Base-by-base conservation (phyloP, 805 yeast species). In the Metschnikowia reukaufii region DNA sequence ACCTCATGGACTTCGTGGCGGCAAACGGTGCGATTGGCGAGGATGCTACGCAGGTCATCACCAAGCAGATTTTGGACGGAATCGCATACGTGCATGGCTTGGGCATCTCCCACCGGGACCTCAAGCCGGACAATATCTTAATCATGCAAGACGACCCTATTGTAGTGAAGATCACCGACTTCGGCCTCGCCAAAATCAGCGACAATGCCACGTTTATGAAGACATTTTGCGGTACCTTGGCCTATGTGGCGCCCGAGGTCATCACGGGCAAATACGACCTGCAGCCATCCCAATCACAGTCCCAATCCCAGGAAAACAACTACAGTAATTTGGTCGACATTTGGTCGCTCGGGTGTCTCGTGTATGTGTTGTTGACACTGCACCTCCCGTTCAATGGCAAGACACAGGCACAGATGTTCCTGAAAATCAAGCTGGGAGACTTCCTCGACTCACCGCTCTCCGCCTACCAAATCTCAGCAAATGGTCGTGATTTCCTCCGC, bases 231-330 rank as follows among this genome's bases (percentile, higher is more conserved):
- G 99, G 99, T 1, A 94, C 99, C 0, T 66, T 94, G 52, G 97
- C 98, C 1, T 94, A 94, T 60, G 86, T 94, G 41, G 99, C 99
- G 0, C 99, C 99, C 0, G 99, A 94, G 64, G 89, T 94, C 6
- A 76, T 80, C 25, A 72, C 79, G 4, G 83, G 83, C 2, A 79
- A 79, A 49, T 76, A 71, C 55, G 82, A 78, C 16, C 55, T 55
- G 54, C 59, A 71, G 36, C 56, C 52, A 16, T 43, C 55, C 17
- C 57, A 49, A 57, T 60, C 50, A 57, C 56, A 53, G 18, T 43
- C 55, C 17, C 57, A 49, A 57, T 60, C 50, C 57, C 56, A 66
- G 57, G 49, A 67, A 65, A 59, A 74, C 36, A 50, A 52, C 39
- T 94, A 94, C 61, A 88, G 97, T 2, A 84, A 86, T 32, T 76